Conservation (phyloP, 2,329 filamentous ascomycete species). For the Xylariaceae sp. region DNA sequence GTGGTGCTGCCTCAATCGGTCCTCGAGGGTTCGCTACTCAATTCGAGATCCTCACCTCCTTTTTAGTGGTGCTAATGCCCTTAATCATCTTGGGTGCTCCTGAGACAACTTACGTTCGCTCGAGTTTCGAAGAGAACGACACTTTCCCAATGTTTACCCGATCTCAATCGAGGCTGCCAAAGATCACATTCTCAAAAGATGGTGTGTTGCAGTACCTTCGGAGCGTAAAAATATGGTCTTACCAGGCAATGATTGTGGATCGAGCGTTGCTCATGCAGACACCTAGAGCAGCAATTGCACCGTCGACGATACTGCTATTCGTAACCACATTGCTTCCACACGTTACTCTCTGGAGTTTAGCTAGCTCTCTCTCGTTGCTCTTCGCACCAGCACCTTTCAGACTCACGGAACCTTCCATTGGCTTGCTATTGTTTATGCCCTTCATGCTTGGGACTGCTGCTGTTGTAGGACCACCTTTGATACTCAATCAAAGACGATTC, state of each 20-base stretch:
- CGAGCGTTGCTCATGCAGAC: constrained; percentile 50
- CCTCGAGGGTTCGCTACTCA: constrained; percentile 52
- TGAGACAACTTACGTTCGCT: constrained; percentile 60
- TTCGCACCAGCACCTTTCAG: constrained; percentile 53
- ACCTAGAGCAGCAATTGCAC: constrained; percentile 56
- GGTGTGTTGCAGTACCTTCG: constrained; percentile 47
- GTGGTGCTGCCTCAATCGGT: constrained; percentile 55
- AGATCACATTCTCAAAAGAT: constrained; percentile 42
- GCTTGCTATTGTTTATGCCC: constrained; percentile 53
- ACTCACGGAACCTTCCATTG: constrained; percentile 49
- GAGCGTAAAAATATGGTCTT: constrained; percentile 50
- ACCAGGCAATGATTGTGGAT: constrained; percentile 41
- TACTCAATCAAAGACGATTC: constrained; percentile 43
- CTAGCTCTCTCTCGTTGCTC: constrained; percentile 54
- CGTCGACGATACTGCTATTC: constrained; percentile 56
- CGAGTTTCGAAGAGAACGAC: constrained; percentile 35
- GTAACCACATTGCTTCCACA: constrained; percentile 53
- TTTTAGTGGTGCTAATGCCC: constrained; percentile 55
- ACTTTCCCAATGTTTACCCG: constrained; percentile 16
- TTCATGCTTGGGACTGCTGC: constrained; percentile 50
- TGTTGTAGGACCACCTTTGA: constrained; percentile 44
- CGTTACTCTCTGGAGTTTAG: constrained; percentile 55
- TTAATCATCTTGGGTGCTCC: constrained; percentile 56
- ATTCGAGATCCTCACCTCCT: constrained; percentile 58
- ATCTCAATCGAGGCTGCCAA: constrained; percentile 33